Base-by-base conservation (phyloP, 805 yeast species). In the Starmerella etchellsii region DNA sequence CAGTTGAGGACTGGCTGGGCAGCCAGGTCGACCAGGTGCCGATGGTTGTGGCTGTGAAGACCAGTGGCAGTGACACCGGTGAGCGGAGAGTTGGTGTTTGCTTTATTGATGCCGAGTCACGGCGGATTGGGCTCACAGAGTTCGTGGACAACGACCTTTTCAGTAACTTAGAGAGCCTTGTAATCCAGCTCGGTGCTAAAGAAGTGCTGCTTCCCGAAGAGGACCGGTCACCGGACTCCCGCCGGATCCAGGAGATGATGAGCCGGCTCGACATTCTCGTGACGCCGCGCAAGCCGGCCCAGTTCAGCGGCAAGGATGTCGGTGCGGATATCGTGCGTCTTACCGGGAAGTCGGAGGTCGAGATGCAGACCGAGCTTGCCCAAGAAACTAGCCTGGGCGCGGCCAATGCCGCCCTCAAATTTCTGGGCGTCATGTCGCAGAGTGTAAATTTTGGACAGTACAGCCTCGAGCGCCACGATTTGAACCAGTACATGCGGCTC, bases 121-220 rank as follows among this genome's bases (percentile, higher is more conserved):
- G 73, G 45, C 66, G 67, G 25, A 66, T 91, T 25, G 85, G 91
- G 18, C 62, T 85, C 37, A 62, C 78, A 15, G 94, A 87, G 56
- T 80, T 88, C 48, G 71, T 71, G 9, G 99, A 91, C 57, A 85
- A 83, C 54, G 97, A 88, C 36, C 67, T 84, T 9, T 85, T 73
- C 52, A 77, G 94, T 1, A 88, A 87, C 55, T 60, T 88, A 47
- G 97, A 91, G 58, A 77, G 93, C 35, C 67, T 85, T 37, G 59
- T 87, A 43, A 79, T 91, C 50, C 99, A 91, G 58, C 64, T 85
- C 27, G 95, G 94, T 18, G 83, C 85, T 6, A 82, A 80, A 53
- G 98, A 91, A 56, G 77, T 84, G 31, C 56, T 91, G 14, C 52
- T 88, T 5, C 60, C 57, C 23, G 69, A 62, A 22, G 69, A 62